Evolutionary conservation across 495 filamentous ascomycete genomes (phyloP).

Genomic region (Aspergillus sclerotiicarbonarius): DNA sequence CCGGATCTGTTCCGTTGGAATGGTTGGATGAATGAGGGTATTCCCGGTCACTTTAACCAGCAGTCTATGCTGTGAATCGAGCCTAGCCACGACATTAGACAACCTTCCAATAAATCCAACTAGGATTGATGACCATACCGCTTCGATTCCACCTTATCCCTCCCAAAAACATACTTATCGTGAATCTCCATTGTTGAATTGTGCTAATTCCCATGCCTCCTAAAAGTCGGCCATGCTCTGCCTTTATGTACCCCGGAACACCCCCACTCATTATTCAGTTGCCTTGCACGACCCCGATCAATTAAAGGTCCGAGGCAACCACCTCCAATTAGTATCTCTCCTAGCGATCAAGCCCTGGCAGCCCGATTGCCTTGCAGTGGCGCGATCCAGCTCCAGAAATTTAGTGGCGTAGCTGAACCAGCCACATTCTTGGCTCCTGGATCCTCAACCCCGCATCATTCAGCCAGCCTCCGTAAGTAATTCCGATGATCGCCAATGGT

Average conservation of each 20-base stretch:
- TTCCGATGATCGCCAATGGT: too few species aligned
- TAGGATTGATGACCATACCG: neutral
- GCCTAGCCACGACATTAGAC: neutral
- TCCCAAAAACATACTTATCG: neutral
- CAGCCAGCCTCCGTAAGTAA: too few species aligned
- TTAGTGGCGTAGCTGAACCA: too few species aligned
- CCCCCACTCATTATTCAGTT: neutral
- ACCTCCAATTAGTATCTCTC: too few species aligned
- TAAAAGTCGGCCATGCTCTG: neutral
- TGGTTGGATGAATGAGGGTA: neutral
- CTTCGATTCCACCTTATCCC: neutral
- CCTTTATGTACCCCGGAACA: neutral
- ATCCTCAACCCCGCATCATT: too few species aligned
- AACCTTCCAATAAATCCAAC: too few species aligned
- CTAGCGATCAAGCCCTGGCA: too few species aligned
- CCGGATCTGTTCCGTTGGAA: neutral
- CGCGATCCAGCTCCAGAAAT: too few species aligned
- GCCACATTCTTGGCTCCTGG: too few species aligned
- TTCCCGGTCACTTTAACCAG: neutral
- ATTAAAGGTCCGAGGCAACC: too few species aligned
- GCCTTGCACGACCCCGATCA: too few species aligned
- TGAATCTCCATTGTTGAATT: neutral
- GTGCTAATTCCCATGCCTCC: neutral
- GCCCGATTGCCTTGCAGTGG: too few species aligned
- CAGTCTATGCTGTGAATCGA: slow-evolving; percentile 5